Percentiles rank a stretch among this genome's conserved stretches.
Conservation (phyloP, 495 filamentous ascomycete species). For the Xylaria grammica region DNA sequence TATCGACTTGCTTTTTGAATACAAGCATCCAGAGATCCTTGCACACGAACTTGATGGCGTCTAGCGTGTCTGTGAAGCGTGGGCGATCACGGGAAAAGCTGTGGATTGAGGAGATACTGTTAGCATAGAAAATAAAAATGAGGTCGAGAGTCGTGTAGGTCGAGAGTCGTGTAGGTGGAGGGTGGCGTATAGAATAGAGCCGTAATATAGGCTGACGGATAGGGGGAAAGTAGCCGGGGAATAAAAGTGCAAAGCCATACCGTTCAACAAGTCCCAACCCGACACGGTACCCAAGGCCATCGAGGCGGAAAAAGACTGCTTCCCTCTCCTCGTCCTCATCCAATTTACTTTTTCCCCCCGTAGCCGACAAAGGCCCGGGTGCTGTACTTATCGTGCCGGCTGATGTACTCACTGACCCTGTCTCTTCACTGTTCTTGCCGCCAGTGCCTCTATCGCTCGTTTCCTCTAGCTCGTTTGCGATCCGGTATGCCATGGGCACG, state of each 20-base stretch:
- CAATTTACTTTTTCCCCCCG: conserved; percentile 36
- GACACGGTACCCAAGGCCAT: conserved; percentile 86
- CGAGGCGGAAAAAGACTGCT: conserved; percentile 82
- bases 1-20: conserved; percentile 96
- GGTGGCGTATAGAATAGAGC: neutral
- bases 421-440: conserved; percentile 19
- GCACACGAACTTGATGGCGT: conserved; percentile 96
- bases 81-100: conserved; percentile 90
- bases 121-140: neutral
- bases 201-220: neutral
- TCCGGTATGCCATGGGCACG: conserved; percentile 88
- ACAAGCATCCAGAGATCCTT: conserved; percentile 95
- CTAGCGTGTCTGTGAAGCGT: conserved; percentile 83
- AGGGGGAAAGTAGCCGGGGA: neutral
- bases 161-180: neutral
- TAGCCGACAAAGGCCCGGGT: conserved; percentile 14
- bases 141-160: neutral
- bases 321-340: conserved; percentile 81
- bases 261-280: conserved; percentile 91
- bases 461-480: conserved; percentile 65
- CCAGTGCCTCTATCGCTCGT: conserved; percentile 23
- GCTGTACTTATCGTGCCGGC: conserved; percentile 37
- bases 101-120: conserved; percentile 4
- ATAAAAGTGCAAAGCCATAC: conserved; percentile 51
- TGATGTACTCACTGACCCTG: conserved; percentile 24